Evolutionary conservation across 2,329 filamentous ascomycete species (phyloP).

Genomic region (Pestalotiopsis sp.): DNA sequence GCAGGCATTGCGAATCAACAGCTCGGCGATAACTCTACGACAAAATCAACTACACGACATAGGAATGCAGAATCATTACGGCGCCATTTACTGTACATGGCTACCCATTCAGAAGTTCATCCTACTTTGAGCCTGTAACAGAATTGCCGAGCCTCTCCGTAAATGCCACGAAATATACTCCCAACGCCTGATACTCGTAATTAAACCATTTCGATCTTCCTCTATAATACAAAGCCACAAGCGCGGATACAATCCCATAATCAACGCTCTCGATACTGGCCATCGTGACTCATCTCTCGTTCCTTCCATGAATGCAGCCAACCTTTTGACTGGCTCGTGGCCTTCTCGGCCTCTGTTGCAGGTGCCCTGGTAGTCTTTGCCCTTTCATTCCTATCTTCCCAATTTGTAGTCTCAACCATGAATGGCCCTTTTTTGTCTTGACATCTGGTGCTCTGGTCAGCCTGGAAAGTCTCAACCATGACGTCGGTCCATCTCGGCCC

Average conservation of each 20-base stretch:
- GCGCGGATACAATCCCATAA: neutral
- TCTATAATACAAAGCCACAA: neutral
- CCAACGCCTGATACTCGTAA: neutral
- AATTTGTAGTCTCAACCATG: constrained; percentile 65
- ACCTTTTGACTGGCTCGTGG: neutral
- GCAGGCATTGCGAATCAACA: neutral
- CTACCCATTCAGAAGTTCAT: neutral
- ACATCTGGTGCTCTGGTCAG: constrained; percentile 46
- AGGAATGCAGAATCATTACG: too few species aligned
- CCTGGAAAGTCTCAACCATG: neutral
- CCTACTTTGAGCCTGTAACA: neutral
- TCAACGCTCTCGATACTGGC: constrained; percentile 5
- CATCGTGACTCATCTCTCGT: neutral
- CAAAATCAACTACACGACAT: neutral
- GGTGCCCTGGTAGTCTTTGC: neutral
- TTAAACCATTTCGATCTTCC: neutral
- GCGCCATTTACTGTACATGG: neutral
- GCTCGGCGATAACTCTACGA: neutral
- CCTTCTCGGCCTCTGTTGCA: neutral
- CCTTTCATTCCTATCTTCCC: constrained; percentile 48
- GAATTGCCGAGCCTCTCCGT: neutral
- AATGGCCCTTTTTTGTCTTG: constrained; percentile 59
- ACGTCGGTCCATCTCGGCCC: neutral
- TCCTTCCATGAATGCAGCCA: constrained; percentile 4
- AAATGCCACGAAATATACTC: neutral